Conservation (phyloP, 2,329 filamentous ascomycete genomes). For the Pseudocercospora musae region DNA sequence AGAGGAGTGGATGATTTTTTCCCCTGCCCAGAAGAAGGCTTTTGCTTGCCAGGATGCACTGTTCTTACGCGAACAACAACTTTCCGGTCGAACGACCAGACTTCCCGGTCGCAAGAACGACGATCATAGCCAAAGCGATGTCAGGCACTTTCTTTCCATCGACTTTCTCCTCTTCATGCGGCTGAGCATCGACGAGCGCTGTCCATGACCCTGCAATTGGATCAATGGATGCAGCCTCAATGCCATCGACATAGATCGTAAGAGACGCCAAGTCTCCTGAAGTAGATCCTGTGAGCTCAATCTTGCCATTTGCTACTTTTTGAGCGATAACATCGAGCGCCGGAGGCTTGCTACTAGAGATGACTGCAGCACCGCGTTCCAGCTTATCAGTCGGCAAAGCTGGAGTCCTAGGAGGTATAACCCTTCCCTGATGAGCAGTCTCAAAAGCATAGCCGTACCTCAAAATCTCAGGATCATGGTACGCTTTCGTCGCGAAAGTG, state of each 20-base stretch:
- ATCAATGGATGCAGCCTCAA: not conserved
- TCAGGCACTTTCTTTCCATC: constrained; percentile 1
- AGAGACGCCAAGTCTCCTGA: not conserved
- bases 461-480: constrained; percentile 39
- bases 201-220: not conserved
- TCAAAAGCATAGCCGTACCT: constrained; percentile 23
- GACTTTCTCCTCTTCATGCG: constrained; percentile 2
- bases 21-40: too few relatives aligned
- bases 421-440: constrained; percentile 4
- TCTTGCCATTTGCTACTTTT: not conserved
- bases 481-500: constrained; percentile 49
- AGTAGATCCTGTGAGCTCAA: not conserved
- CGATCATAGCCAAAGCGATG: constrained; percentile 1
- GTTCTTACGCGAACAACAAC: not conserved
- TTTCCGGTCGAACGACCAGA: not conserved
- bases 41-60: too few relatives aligned
- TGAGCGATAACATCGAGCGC: not conserved
- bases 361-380: not conserved
- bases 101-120: not conserved
- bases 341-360: not conserved
- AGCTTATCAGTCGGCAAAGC: not conserved
- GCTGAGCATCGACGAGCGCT: not conserved
- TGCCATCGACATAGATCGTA: not conserved
- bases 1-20: not conserved
- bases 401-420: constrained; percentile 2